These are phyloP conservation scores for Neophaeococcomyces mojaviensis DNA, from an alignment of 2,329 filamentous ascomycete species.

Conservation along the genomic window DNA sequence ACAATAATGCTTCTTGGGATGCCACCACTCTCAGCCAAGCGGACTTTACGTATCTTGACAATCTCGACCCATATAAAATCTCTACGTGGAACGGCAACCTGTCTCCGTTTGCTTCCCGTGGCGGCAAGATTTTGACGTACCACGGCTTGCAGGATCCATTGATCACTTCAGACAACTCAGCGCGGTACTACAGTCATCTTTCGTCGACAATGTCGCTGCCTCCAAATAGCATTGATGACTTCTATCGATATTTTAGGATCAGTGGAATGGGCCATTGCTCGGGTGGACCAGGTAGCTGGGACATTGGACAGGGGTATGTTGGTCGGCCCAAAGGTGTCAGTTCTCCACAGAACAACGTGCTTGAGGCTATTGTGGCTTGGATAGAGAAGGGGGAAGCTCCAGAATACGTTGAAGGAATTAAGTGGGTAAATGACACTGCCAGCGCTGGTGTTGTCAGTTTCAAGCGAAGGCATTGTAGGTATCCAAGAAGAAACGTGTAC, in stretches of 20 bases:
- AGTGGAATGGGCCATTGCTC: constrained; percentile 49
- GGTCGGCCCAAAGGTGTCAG: constrained; percentile 18
- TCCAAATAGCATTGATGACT: constrained; percentile 40
- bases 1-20: constrained; percentile 33
- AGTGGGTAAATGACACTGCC: constrained; percentile 36
- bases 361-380: constrained; percentile 44
- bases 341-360: constrained; percentile 35
- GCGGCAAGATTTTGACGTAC: constrained; percentile 52
- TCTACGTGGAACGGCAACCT: constrained; percentile 41
- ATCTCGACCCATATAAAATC: constrained; percentile 25
- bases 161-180: constrained; percentile 47
- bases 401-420: constrained; percentile 36
- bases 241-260: constrained; percentile 45
- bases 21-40: constrained; percentile 31
- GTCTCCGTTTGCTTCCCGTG: constrained; percentile 40
- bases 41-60: constrained; percentile 31
- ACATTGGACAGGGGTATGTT: constrained; percentile 33
- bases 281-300: constrained; percentile 33
- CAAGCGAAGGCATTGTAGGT: constrained; percentile 40
- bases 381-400: constrained; percentile 39
- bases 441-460: constrained; percentile 36
- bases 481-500: constrained; percentile 17
- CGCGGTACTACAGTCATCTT: constrained; percentile 48
- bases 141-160: constrained; percentile 51
- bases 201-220: constrained; percentile 30